phyloP scores from a whole-genome alignment of 345 rosid species.

The Sonneratia alba region DNA sequence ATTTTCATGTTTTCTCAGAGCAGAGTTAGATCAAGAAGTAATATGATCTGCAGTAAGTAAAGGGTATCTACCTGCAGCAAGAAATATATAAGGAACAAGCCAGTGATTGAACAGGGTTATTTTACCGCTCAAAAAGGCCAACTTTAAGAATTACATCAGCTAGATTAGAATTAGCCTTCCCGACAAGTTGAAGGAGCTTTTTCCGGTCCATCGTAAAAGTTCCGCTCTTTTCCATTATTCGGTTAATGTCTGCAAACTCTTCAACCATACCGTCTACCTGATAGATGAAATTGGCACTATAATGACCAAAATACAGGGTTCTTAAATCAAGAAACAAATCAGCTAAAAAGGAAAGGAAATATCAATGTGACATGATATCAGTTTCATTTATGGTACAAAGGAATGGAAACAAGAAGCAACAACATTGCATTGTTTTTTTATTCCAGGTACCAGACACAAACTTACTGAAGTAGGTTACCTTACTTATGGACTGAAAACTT shows the following conservation, averaged over 20 bases:
- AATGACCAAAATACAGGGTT: background rate
- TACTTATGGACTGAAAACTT: constrained; percentile 1
- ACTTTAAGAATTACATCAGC: constrained; percentile 95
- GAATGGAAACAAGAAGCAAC: background rate
- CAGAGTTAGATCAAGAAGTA: background rate
- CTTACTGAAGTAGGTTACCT: background rate
- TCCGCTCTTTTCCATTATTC: constrained; percentile 78
- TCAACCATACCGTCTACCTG: constrained; percentile 90
- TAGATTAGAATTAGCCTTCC: constrained; percentile 92
- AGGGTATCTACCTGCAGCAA: background rate
- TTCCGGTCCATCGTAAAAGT: constrained; percentile 91
- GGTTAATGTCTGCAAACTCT: constrained; percentile 90
- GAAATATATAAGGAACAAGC: background rate
- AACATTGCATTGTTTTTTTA: background rate
- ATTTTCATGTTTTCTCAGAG: background rate
- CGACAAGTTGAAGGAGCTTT: constrained; percentile 83
- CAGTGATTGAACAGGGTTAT: background rate
- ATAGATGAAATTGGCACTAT: background rate
- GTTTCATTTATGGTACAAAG: background rate
- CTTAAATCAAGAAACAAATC: background rate
- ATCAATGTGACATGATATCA: background rate
- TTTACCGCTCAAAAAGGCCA: constrained; percentile 88
- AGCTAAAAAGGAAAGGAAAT: background rate
- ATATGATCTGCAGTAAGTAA: background rate
- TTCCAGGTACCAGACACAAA: background rate